Base-by-base conservation (phyloP, 306 rosid species). In the Gastrolobium bilobum region DNA sequence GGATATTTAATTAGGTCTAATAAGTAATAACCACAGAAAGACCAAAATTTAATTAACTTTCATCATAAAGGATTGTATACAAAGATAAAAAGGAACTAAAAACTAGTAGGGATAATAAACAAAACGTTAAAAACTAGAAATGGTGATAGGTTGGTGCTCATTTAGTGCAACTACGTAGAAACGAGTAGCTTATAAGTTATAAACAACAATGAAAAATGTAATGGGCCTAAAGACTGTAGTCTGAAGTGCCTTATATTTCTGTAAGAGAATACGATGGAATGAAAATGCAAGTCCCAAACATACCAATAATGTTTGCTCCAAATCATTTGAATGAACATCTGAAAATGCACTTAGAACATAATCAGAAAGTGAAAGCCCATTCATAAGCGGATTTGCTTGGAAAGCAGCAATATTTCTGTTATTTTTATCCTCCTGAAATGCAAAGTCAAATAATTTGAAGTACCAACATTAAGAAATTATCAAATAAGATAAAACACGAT, bases 301-400 rank as follows among this genome's bases (percentile, higher is more conserved):
- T 91, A 95, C 99, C 96, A 95, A 71, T 79, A 95, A 79, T 1
- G 98, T 88, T 84, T 92, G 97, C 86, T 91, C 98, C 58, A 95
- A 84, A 86, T 95, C 98, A 88, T 86, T 95, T 40, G 97, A 86
- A 83, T 75, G 97, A 68, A 95, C 89, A 82, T 66, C 82, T 71
- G 97, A 87, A 87, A 91, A 79, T 63, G 97, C 93, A 51, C 89
- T 86, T 35, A 95, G 92, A 86, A 92, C 86, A 73, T 83, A 92
- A 68, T 92, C 98, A 37, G 97, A 89, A 52, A 96, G 94, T 37
- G 98, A 87, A 46, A 85, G 89, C 43, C 97, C 97, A 69, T 81
- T 87, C 95, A 95, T 85, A 37, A 88, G 62, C 64, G 69, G 80
- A 87, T 91, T 92, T 85, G 91, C 87, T 83, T 84, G 92, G 78